Evolutionary conservation across 768 basidiomycete species (phyloP).

Genomic region (Bullera alba): DNA sequence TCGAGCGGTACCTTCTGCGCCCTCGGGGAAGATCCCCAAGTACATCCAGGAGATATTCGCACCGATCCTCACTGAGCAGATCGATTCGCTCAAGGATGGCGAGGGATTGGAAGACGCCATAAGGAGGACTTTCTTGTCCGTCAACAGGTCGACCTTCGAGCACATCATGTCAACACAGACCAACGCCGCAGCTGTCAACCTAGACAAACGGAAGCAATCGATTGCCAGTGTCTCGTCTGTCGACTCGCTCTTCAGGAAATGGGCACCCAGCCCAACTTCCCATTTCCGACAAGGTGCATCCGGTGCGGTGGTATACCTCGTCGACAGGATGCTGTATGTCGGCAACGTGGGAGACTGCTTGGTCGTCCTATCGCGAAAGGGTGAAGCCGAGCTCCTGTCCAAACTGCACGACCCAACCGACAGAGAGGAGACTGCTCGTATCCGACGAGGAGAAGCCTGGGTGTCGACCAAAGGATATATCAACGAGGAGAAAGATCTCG

Average conservation of each 20-base stretch:
- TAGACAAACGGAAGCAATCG: slow-evolving; percentile 61
- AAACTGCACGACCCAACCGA: slow-evolving; percentile 85
- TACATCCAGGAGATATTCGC: slow-evolving; percentile 78
- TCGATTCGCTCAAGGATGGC: slow-evolving; percentile 51
- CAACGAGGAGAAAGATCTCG: slow-evolving; percentile 82
- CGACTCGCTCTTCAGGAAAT: slow-evolving; percentile 22
- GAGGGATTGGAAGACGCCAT: slow-evolving; percentile 69
- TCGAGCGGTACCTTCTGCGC: slow-evolving; percentile 54
- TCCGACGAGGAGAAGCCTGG: slow-evolving; percentile 87
- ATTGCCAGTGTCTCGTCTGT: slow-evolving; percentile 52
- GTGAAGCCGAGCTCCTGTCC: slow-evolving; percentile 66
- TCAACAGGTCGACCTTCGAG: slow-evolving; percentile 76
- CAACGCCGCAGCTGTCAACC: slow-evolving; percentile 21
- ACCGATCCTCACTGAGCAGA: slow-evolving; percentile 56
- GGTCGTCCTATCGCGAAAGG: slow-evolving; percentile 71
- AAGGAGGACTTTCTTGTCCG: slow-evolving; percentile 74
- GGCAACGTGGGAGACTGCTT: slow-evolving; percentile 85
- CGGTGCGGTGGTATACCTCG: slow-evolving; percentile 78
- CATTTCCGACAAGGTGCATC: slow-evolving; percentile 66
- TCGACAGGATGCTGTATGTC: slow-evolving; percentile 70
- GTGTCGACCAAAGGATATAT: slow-evolving; percentile 83
- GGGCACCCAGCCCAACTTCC: slow-evolving; percentile 33
- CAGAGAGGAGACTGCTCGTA: slow-evolving; percentile 72
- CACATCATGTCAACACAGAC: slow-evolving; percentile 26
- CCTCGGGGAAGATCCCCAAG: slow-evolving; percentile 58